phyloP scores from a whole-genome alignment of 176 grass and related monocot genomes.

The Thalia dealbata region DNA sequence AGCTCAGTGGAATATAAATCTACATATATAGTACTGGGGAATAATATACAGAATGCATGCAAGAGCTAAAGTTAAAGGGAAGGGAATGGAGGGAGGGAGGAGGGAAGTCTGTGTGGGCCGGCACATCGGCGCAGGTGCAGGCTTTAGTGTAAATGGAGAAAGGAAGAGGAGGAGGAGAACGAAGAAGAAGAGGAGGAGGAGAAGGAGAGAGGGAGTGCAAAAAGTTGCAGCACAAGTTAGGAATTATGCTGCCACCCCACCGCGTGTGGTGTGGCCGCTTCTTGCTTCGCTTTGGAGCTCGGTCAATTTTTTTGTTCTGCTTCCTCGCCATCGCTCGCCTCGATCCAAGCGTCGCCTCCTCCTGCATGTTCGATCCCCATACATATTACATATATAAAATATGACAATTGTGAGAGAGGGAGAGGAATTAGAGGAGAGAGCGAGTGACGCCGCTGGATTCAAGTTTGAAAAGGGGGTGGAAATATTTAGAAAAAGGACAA shows the following conservation, averaged over 20 bases:
- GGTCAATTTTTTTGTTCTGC: too few relatives aligned
- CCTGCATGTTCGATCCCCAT: too few relatives aligned
- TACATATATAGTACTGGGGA: background rate
- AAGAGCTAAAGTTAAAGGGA: background rate
- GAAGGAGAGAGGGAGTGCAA: background rate
- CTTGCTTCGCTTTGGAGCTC: too few relatives aligned
- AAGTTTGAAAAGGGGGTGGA: background rate
- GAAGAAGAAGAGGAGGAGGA: background rate
- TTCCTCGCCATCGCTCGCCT: too few relatives aligned
- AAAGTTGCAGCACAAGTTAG: conserved; percentile 11
- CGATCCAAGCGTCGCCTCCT: too few relatives aligned
- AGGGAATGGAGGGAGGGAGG: background rate
- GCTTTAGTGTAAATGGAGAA: conserved; percentile 51
- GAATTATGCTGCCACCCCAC: too few relatives aligned
- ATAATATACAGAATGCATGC: background rate
- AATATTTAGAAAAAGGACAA: conserved; percentile 9
- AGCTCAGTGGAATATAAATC: too few relatives aligned
- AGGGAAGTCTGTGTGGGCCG: too few relatives aligned
- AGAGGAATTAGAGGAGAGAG: background rate
- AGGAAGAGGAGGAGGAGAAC: background rate
- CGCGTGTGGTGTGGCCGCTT: too few relatives aligned
- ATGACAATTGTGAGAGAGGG: background rate
- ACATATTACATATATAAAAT: too few relatives aligned
- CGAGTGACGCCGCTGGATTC: background rate
- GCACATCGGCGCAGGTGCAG: background rate